These are phyloP conservation scores for Cystobasidium slooffiae DNA, from an alignment of 1,284 basidiomycete species.

Conservation along the genomic window DNA sequence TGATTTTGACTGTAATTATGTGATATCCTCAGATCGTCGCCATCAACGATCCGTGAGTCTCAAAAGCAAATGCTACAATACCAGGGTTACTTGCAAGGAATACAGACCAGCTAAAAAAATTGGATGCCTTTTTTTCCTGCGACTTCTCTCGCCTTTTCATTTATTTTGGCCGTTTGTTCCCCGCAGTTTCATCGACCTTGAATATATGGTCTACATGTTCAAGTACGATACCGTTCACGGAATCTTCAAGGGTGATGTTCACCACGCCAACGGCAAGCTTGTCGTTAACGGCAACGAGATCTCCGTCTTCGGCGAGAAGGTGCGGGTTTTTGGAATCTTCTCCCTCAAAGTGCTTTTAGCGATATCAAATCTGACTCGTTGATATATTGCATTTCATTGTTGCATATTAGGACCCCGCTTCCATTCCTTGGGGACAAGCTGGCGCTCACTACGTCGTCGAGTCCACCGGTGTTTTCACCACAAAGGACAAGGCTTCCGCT, in stretches of 20 bases:
- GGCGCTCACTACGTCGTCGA: slow-evolving; percentile 96
- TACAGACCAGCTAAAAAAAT: background rate
- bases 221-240: slow-evolving; percentile 99
- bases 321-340: slow-evolving; percentile 33
- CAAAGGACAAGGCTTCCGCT: slow-evolving; percentile 78
- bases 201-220: slow-evolving; percentile 86
- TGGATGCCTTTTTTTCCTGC: background rate
- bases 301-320: slow-evolving; percentile 81
- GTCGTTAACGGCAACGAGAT: slow-evolving; percentile 81
- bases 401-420: slow-evolving; percentile 75
- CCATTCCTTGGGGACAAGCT: slow-evolving; percentile 79
- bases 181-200: slow-evolving; percentile 81
- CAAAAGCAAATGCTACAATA: background rate
- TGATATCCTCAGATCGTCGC: slow-evolving; percentile 65
- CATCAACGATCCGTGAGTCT: slow-evolving; percentile 69
- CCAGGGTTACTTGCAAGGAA: background rate
- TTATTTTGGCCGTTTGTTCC: too few species aligned
- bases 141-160: too few species aligned
- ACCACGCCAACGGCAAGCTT: slow-evolving; percentile 83
- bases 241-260: slow-evolving; percentile 85
- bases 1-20: background rate
- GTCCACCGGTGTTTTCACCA: slow-evolving; percentile 99
- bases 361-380: background rate
- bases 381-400: background rate
- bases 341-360: too few species aligned